phyloP scores from a whole-genome alignment of 352 stramenopile species.

The Labyrinthula sp. region DNA sequence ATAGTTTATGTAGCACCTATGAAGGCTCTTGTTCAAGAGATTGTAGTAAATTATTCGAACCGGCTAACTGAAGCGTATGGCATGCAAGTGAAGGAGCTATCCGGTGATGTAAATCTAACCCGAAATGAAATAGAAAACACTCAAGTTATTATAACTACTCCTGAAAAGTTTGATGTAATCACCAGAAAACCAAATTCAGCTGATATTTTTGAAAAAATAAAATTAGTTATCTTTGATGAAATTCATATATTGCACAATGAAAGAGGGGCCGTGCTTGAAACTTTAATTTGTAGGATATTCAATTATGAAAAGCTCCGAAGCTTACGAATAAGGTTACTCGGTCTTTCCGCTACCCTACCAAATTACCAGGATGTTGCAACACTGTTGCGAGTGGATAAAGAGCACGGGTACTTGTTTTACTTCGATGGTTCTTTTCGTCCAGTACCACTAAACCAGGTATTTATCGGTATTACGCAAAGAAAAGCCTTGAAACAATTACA shows the following conservation, averaged over 20 bases:
- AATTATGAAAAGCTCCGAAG: slow-evolving; percentile 81
- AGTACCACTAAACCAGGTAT: slow-evolving; percentile 96
- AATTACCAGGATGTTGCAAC: slow-evolving; percentile 97
- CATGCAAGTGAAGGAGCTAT: slow-evolving; percentile 85
- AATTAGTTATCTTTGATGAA: slow-evolving; percentile 97
- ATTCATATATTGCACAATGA: slow-evolving; percentile 98
- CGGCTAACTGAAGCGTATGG: slow-evolving; percentile 69
- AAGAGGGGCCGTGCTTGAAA: slow-evolving; percentile 88
- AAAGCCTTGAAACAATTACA: slow-evolving; percentile 95
- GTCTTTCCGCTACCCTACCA: slow-evolving; percentile 88
- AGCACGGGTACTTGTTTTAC: slow-evolving; percentile 94
- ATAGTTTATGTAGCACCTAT: slow-evolving; percentile 99
- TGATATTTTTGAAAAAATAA: slow-evolving; percentile 91
- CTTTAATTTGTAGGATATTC: slow-evolving; percentile 84
- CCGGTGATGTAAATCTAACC: slow-evolving; percentile 89
- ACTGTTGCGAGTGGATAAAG: slow-evolving; percentile 87
- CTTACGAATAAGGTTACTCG: slow-evolving; percentile 85
- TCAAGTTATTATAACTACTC: slow-evolving; percentile 97
- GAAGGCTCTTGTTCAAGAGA: slow-evolving; percentile 98
- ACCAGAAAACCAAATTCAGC: slow-evolving; percentile 90
- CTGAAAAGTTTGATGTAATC: slow-evolving; percentile 99
- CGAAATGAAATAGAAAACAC: slow-evolving; percentile 89
- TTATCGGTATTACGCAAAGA: slow-evolving; percentile 96
- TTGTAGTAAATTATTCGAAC: slow-evolving; percentile 87
- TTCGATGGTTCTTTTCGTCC: slow-evolving; percentile 97